phyloP scores from a whole-genome alignment of 345 rosid species.

The Salix koriyanagi region DNA sequence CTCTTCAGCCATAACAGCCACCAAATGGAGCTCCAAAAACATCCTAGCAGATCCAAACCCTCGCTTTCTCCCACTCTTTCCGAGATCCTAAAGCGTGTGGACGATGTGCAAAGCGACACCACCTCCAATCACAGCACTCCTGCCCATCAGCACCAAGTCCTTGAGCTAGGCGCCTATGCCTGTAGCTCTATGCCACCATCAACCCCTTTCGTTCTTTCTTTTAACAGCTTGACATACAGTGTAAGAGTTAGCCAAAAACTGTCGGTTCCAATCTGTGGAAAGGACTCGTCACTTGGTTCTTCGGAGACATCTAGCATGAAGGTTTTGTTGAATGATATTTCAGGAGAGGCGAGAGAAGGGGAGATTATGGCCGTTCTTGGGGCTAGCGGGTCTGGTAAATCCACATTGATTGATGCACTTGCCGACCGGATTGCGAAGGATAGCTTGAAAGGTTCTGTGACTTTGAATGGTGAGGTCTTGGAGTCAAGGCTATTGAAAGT shows the following conservation, averaged over 20 bases:
- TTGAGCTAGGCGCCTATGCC: slow-evolving; percentile 33
- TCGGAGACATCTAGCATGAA: slow-evolving; percentile 6
- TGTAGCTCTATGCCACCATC: slow-evolving; percentile 41
- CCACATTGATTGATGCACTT: slow-evolving; percentile 83
- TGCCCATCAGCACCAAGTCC: slow-evolving; percentile 18
- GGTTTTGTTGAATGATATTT: slow-evolving; percentile 24
- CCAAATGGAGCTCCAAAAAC: slow-evolving; percentile 40
- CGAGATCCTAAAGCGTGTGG: slow-evolving; percentile 57
- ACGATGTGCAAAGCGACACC: slow-evolving; percentile 40
- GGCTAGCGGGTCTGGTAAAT: slow-evolving; percentile 92
- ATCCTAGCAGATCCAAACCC: slow-evolving; percentile 25
- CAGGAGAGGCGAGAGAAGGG: slow-evolving; percentile 36
- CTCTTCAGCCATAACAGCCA: slow-evolving; percentile 11
- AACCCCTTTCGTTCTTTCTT: slow-evolving; percentile 70
- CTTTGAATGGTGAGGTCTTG: slow-evolving; percentile 68
- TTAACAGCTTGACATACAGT: slow-evolving; percentile 61
- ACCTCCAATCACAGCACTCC: slow-evolving; percentile 12
- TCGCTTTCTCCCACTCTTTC: slow-evolving; percentile 48
- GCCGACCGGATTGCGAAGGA: slow-evolving; percentile 73
- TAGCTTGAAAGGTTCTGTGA: slow-evolving; percentile 69
- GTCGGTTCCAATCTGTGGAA: slow-evolving; percentile 30
- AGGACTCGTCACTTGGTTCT: slow-evolving; percentile 5
- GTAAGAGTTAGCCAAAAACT: slow-evolving; percentile 47
- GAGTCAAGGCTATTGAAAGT: slow-evolving; percentile 71
- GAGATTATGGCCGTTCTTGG: slow-evolving; percentile 90